These are phyloP conservation scores for Stachybotrys echinatus DNA, from an alignment of 2,329 filamentous ascomycete species.

Conservation along the genomic window DNA sequence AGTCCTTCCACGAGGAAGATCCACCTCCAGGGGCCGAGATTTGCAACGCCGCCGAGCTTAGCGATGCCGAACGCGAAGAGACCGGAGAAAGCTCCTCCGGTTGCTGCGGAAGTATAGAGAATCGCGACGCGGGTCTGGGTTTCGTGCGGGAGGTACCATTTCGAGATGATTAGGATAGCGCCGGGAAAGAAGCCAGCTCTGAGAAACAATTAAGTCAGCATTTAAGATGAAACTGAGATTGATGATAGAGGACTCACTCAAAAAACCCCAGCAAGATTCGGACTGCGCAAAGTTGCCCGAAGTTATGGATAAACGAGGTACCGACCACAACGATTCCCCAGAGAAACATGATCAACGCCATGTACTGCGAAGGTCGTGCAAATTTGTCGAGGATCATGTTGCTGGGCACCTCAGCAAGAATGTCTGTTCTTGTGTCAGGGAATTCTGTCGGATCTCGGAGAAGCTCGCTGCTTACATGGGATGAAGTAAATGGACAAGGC, in stretches of 20 bases:
- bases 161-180: constrained; percentile 69
- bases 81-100: constrained; percentile 69
- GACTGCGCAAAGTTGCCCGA: constrained; percentile 54
- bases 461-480: constrained; percentile 26
- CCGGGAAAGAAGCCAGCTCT: constrained; percentile 63
- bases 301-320: constrained; percentile 56
- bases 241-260: constrained; percentile 43
- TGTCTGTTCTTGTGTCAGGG: neutral
- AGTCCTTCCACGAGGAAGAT: constrained; percentile 19
- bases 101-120: constrained; percentile 72
- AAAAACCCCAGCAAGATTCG: constrained; percentile 62
- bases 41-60: constrained; percentile 57
- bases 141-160: constrained; percentile 72
- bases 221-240: neutral
- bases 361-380: constrained; percentile 16
- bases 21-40: constrained; percentile 25
- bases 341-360: constrained; percentile 22
- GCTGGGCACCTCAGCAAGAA: constrained; percentile 16
- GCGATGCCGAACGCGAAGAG: constrained; percentile 63
- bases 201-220: neutral
- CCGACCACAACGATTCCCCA: constrained; percentile 63
- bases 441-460: neutral
- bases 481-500: constrained; percentile 56
- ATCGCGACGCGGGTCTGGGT: constrained; percentile 68
- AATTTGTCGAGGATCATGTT: constrained; percentile 19